These are phyloP conservation scores for Cucurbita ficifolia DNA, from an alignment of 306 rosid genomes.

Conservation along the genomic window DNA sequence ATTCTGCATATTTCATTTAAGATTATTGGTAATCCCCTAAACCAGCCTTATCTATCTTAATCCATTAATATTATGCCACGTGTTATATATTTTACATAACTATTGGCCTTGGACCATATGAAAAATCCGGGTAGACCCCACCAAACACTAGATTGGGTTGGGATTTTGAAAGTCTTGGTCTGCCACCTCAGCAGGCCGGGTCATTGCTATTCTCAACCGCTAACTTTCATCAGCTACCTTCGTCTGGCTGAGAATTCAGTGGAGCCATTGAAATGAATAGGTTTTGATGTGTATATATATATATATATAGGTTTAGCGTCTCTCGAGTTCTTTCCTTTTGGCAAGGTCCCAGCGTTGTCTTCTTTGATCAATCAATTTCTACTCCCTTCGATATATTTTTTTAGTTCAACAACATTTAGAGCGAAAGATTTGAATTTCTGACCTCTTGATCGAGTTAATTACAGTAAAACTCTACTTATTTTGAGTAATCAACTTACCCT, in stretches of 20 bases:
- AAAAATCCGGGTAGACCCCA: background rate
- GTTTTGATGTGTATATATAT: too few relatives aligned
- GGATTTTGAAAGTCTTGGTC: background rate
- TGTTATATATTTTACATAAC: background rate
- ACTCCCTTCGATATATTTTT: too few relatives aligned
- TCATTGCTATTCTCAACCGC: background rate
- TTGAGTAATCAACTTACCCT: too few relatives aligned
- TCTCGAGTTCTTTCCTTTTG: too few relatives aligned
- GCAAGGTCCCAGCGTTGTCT: too few relatives aligned
- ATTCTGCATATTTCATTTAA: background rate
- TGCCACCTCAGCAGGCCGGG: background rate
- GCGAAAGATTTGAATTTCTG: too few relatives aligned
- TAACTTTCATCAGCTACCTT: background rate
- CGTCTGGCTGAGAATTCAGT: background rate
- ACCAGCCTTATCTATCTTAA: conserved; percentile 17
- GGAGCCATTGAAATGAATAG: background rate
- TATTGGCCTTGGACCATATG: background rate
- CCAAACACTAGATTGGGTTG: background rate
- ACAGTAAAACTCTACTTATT: too few relatives aligned
- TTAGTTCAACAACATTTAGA: too few relatives aligned
- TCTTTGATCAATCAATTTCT: too few relatives aligned
- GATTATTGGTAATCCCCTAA: background rate
- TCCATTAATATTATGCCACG: conserved; percentile 14
- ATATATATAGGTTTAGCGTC: too few relatives aligned
- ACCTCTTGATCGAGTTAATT: too few relatives aligned